Base-by-base conservation (phyloP, 345 rosid species). In the Melaleuca alternifolia region DNA sequence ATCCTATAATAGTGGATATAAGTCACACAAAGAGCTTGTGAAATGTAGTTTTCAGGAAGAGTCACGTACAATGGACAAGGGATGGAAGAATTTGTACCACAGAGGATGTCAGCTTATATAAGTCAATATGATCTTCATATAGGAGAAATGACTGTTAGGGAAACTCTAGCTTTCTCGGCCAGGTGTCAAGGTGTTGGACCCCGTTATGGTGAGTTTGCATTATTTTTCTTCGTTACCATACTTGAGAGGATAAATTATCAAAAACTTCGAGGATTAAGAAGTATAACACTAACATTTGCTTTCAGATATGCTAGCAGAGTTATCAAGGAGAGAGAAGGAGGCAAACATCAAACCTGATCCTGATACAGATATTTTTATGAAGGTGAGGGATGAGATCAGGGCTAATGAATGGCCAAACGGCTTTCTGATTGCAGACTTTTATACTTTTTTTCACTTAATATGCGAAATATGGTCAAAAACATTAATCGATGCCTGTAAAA, bases 271-370 rank as follows among this genome's bases (percentile, higher is more conserved):
- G 24, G 51, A 37, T 16, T 44, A 53, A 52, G 21, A 51, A 52
- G 41, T 75, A 51, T n/a, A 41, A 20, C 16, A 2, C 21, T 21
- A 6, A 28, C 26, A 10, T n/a, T 59, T 37, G 20, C 79, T 21
- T 85, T 86, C 92, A 96, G 97, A 94, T 50, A 93, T 94, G 93
- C 90, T 96, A 82, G 88, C 89, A 88, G 98, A 96, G 85, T 83
- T 94, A 51, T 92, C 94, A 85, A 92, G 94, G 90, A 91, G 98
- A 90, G 96, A 96, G 89, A 96, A 93, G 89, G 94, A 90, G 87
- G 96, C 94, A 86, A 93, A 93, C 84, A 96, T 96, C 90, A 96
- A 91, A 86, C 98, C 98, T 33, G 96, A 96, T 86, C 96, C 96
- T 46, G 98, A 96, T 86, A 91, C 95, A 89, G 98, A 96, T 89